Evolutionary conservation across 768 basidiomycete genomes (phyloP), one percentile per base, ranked within the genome.

Genomic region (Saitozyma podzolica): DNA sequence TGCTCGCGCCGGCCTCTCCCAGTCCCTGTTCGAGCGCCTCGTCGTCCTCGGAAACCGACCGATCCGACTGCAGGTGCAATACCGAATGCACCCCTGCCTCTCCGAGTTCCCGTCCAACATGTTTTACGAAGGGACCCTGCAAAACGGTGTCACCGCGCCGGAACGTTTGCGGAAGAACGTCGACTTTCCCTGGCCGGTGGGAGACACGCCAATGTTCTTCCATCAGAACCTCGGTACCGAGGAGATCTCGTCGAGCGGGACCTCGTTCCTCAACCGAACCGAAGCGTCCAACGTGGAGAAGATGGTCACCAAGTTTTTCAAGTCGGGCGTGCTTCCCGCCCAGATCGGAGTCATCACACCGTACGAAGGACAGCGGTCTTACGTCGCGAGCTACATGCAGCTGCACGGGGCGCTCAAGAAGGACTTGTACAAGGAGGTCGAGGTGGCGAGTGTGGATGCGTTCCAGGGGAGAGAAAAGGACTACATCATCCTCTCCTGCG

Each of bases 401-500:
- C 92, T 96, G 83, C 96, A 97, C 75, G 96, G 96, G n/a, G 89
- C 93, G 37, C 83, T 98, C 64, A 97, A 97, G 87, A 99, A 98
- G 82, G 96, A 99, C 68, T 80, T 98, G 16, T 99, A 99, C 83
- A 99, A 99, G 83, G 96, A 99, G 75, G 94, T 99, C 47, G 96
- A 99, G 78, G 96, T 99, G 53, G 96, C 96, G 6, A 92, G 90
- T 67, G 96, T 99, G 58, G 96, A 99, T 77, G 96, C 96, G 6
- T 99, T 99, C 86, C 96, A 99, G 78, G 96, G 96, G 53, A 86
- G 96, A 76, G 96, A 99, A 83, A 99, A 99, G 85, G 96, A 99
- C 79, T 99, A 99, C 74, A 98, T 99, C 79, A 98, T 99, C 73
- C 84, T 99, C 54, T 91, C 89, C 76, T 98, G 96, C 75, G 96